Evolutionary conservation across 768 basidiomycete species (phyloP).

Genomic region (Pulveroboletus ravenelii): DNA sequence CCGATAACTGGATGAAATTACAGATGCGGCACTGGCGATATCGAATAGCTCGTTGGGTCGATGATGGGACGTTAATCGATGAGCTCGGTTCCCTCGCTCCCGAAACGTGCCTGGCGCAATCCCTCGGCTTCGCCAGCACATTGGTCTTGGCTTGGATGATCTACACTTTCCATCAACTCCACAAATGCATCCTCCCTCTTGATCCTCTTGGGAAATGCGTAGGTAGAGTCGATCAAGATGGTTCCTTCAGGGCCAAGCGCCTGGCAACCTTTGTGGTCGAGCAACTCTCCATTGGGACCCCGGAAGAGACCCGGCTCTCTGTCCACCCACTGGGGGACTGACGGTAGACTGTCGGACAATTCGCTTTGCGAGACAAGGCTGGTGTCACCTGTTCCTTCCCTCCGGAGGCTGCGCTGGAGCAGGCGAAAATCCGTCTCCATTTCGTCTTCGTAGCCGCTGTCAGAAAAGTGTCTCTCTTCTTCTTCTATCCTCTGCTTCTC

Average conservation of each 20-base stretch:
- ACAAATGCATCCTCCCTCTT: conserved; percentile 2
- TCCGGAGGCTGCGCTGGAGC: conserved; percentile 1
- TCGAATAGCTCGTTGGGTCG: neutral
- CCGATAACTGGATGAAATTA: neutral
- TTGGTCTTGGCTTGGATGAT: neutral
- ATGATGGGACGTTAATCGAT: conserved; percentile 4
- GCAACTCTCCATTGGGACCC: conserved; percentile 21
- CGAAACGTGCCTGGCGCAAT: conserved; percentile 9
- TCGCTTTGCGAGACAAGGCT: conserved; percentile 7
- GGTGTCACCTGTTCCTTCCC: conserved; percentile 5
- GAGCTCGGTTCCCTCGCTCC: conserved; percentile 24
- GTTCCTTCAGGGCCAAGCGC: conserved; percentile 23
- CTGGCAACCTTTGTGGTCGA: conserved; percentile 15
- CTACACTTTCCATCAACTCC: neutral
- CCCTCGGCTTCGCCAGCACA: neutral
- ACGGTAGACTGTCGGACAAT: neutral
- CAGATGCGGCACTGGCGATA: too few species aligned
- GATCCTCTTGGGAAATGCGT: neutral
- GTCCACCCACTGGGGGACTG: neutral
- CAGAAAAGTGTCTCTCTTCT: conserved; percentile 5
- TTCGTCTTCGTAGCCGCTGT: conserved; percentile 18
- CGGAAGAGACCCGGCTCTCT: neutral
- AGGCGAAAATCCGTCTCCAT: conserved; percentile 5
- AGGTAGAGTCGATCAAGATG: conserved; percentile 10
- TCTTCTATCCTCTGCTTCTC: neutral